Evolutionary conservation across 2,329 filamentous ascomycete genomes (phyloP).

Genomic region (Exophiala viscosa): DNA sequence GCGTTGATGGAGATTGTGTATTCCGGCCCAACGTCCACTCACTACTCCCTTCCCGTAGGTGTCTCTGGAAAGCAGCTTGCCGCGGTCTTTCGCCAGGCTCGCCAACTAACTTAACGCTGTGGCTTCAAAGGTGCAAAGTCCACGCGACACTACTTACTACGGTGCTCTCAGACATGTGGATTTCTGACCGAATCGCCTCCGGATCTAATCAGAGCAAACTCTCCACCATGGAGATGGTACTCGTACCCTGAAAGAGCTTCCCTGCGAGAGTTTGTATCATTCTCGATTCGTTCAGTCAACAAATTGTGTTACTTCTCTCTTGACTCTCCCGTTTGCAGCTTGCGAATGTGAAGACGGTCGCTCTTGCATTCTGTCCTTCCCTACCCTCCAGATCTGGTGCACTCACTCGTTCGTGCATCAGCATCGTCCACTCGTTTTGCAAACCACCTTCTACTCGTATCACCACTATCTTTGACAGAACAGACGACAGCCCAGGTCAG

Average conservation of each 20-base stretch:
- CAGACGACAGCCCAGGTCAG: neutral
- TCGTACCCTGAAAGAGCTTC: neutral
- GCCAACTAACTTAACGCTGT: neutral
- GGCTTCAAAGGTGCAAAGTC: neutral
- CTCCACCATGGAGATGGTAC: neutral
- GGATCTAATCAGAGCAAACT: neutral
- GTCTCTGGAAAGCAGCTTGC: constrained; percentile 6
- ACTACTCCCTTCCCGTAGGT: too few species aligned
- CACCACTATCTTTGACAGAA: constrained; percentile 6
- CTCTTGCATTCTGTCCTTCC: constrained; percentile 7
- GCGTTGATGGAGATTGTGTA: constrained; percentile 2
- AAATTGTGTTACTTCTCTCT: constrained; percentile 6
- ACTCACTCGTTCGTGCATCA: constrained; percentile 29
- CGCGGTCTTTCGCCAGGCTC: too few species aligned
- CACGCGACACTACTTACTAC: neutral
- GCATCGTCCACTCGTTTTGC: constrained; percentile 28
- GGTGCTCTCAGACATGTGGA: constrained; percentile 1
- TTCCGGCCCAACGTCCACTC: constrained; percentile 2
- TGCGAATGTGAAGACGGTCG: constrained; percentile 13
- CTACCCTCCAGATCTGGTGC: constrained; percentile 24
- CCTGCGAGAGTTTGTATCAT: neutral
- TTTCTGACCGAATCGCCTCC: neutral
- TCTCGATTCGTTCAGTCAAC: constrained; percentile 1
- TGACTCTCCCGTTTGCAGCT: constrained; percentile 7
- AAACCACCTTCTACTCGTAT: neutral